Evolutionary conservation across 2,329 filamentous ascomycete genomes (phyloP), one percentile per base, ranked within the genome.

Genomic region (Tolypocladium tundrense): DNA sequence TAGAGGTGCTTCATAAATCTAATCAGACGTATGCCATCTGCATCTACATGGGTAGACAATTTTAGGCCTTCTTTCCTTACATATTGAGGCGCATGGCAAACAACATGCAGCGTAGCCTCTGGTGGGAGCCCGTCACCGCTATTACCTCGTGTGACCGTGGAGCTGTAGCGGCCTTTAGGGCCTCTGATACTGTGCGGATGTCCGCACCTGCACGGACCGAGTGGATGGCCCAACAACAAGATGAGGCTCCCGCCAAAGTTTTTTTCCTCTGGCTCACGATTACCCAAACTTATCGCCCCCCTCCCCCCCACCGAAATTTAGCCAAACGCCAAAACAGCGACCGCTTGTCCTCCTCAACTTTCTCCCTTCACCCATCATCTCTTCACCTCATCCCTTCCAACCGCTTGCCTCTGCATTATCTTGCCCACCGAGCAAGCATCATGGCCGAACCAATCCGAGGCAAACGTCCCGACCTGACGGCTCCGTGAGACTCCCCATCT

Each of bases 371-470:
- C 63, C 66, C 63, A 62, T 61, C 65, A 55, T 55, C 56, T 45
- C 66, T 67, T 66, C 65, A 65, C 58, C 63, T 62, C 63, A 60
- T 62, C 64, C 66, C 67, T 67, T 66, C 62, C 59, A 57, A 59
- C 60, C 58, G 59, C 57, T 64, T 65, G 62, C 62, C 60, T 60
- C 59, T 65, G 62, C 60, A 66, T 59, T 62, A 57, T 57, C 59
- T 58, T 63, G 60, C 59, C 55, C 60, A 50, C 63, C 57, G 62
- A 67, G 66, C 68, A 68, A 66, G 71, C 72, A 75, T 67, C 67
- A 84, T 85, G 81, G 81, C 82, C 68, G 82, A 85, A 72, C 82
- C 82, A 62, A 85, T 85, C 70, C 82, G 81, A 74, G 83, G 82
- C 73, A 84, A 84, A 74, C 80, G 82, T 67, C 74, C 78, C 60